Base-by-base conservation (phyloP, 768 basidiomycete species). In the Xerocomellus amylosporus region DNA sequence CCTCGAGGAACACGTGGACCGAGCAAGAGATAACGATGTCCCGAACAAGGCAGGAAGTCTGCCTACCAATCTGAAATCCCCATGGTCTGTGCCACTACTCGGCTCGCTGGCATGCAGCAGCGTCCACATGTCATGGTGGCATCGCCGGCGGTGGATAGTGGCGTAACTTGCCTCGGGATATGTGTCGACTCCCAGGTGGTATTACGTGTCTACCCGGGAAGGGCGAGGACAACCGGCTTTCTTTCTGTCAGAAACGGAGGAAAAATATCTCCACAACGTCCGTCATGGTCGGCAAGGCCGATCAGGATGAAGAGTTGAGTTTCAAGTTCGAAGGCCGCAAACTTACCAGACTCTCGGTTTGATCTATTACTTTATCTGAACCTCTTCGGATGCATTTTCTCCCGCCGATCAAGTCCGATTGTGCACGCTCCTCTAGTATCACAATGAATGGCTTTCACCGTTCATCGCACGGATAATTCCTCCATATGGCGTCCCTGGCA, bases 331-430 rank as follows among this genome's bases (percentile, higher is more conserved):
- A 60, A 63, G 63, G 8, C 60, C 61, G 55, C 61, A 66, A 69
- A 70, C 68, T 39, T 71, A 60, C 70, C 68, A 45, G 0, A 13
- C 5, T 1, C 15, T 59, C 46, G 63, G 68, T 47, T 46, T 65
- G 59, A 71, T 69, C 70, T 54, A 46, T 65, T 58, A 70, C 64
- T 72, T 70, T 65, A 67, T 68, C 61, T 65, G 53, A 37, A 40
- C 38, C 52, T 42, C 40, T 62, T 67, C 56, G 65, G 57, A 53
- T 54, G 60, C n/a, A 57, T 54, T 71, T 64, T 65, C 65, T 56
- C 53, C 60, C 69, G 69, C 67, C 67, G 60, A 69, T 70, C 68
- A 67, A 66, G 51, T 71, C 68, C 69, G 65, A 71, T 71, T 60
- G 59, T 33, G 54, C 55, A 59, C 24, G 24, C 41, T 36, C 55